These are phyloP conservation scores for Pyrus communis DNA, from an alignment of 306 rosid genomes.

Conservation along the genomic window DNA sequence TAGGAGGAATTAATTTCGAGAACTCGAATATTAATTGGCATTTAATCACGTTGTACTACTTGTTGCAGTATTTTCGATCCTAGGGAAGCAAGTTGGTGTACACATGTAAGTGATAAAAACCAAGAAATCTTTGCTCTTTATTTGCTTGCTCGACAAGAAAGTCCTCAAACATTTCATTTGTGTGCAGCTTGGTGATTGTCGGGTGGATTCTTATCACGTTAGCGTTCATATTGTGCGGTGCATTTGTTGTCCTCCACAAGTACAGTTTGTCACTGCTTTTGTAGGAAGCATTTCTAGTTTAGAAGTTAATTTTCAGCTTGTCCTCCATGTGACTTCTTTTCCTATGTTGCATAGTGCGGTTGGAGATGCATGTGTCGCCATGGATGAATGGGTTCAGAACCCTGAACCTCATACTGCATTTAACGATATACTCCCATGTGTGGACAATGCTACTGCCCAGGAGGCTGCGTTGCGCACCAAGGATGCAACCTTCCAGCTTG, in stretches of 20 bases:
- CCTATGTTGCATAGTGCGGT: conserved; percentile 2
- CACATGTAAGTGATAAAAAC: conserved; percentile 42
- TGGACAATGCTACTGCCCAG: conserved; percentile 20
- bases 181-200: conserved; percentile 40
- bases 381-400: conserved; percentile 46
- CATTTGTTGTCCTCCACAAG: conserved; percentile 59
- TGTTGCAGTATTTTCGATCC: conserved; percentile 64
- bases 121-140: background rate
- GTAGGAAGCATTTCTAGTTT: background rate
- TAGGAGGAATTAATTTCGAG: background rate
- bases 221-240: conserved; percentile 49
- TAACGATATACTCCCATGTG: conserved; percentile 31
- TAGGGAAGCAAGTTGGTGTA: conserved; percentile 61
- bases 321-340: background rate
- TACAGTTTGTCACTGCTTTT: background rate
- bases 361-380: conserved; percentile 48
- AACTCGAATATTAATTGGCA: background rate
- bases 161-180: background rate
- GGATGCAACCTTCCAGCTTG: conserved; percentile 24
- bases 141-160: background rate
- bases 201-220: conserved; percentile 61
- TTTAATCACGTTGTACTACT: background rate
- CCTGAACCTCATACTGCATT: conserved; percentile 28
- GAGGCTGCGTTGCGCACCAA: conserved; percentile 1
- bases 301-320: background rate